Percentiles rank a stretch among this genome's conserved stretches.
phyloP scores from a whole-genome alignment of 257 asterid genomes.

The Solanum piurae region DNA sequence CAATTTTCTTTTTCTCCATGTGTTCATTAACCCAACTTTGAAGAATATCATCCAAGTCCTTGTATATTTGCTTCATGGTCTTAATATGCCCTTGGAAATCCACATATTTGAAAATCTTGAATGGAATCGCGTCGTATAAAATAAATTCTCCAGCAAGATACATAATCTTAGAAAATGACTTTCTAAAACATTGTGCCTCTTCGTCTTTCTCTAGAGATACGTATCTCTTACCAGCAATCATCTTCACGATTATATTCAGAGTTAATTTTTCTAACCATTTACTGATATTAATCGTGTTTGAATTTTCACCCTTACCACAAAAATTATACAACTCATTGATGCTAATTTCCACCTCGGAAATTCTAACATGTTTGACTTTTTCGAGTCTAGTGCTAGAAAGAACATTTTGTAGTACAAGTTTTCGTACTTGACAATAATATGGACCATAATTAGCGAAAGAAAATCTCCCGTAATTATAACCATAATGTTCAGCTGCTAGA shows the following conservation, averaged over 20 bases:
- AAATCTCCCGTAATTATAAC: slow-evolving; percentile 33
- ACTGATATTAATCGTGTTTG: slow-evolving; percentile 13
- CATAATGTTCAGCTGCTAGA: slow-evolving; percentile 25
- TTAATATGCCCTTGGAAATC: slow-evolving; percentile 31
- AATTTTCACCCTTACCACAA: neutral
- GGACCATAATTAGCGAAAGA: slow-evolving; percentile 34
- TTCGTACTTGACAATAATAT: slow-evolving; percentile 43
- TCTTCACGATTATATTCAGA: slow-evolving; percentile 23
- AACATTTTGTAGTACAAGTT: slow-evolving; percentile 30
- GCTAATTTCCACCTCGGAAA: neutral
- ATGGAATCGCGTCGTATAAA: slow-evolving; percentile 23
- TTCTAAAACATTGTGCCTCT: slow-evolving; percentile 9
- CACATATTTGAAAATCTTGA: slow-evolving; percentile 22
- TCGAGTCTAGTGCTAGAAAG: slow-evolving; percentile 38
- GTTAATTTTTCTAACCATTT: slow-evolving; percentile 24
- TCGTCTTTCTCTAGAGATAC: neutral
- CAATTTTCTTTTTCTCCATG: neutral
- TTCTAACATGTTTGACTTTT: slow-evolving; percentile 19
- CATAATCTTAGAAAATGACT: slow-evolving; percentile 20
- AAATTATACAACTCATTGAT: slow-evolving; percentile 3
- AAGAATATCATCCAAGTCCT: slow-evolving; percentile 18
- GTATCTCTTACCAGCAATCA: slow-evolving; percentile 30
- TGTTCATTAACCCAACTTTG: slow-evolving; percentile 34
- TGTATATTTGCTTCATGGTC: slow-evolving; percentile 26
- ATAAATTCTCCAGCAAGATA: slow-evolving; percentile 16